Conservation (phyloP, 208 protist species). For the Jaenimonas drosophilae region DNA sequence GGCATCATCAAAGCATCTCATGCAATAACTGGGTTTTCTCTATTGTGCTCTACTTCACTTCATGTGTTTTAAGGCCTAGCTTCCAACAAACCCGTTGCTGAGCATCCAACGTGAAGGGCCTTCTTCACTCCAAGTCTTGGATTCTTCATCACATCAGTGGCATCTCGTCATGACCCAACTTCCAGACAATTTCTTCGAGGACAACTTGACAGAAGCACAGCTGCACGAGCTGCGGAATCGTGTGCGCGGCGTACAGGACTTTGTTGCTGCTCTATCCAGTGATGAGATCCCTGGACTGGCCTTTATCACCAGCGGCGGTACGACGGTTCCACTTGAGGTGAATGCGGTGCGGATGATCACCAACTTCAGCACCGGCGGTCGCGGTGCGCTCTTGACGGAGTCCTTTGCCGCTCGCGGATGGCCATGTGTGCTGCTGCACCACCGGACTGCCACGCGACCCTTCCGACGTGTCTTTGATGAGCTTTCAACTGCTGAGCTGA, state of each 20-base stretch:
- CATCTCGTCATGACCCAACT: slow-evolving; percentile 7
- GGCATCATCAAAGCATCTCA: too few relatives aligned
- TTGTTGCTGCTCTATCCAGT: slow-evolving; percentile 20
- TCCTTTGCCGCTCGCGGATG: slow-evolving; percentile 42
- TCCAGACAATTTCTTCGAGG: slow-evolving; percentile 35
- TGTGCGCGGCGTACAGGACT: slow-evolving; percentile 11
- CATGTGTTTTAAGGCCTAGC: too few relatives aligned
- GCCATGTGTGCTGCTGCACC: slow-evolving; percentile 64
- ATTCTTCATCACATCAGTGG: too few relatives aligned
- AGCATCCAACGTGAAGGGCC: too few relatives aligned
- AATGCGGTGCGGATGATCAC: slow-evolving; percentile 76
- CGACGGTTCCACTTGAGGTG: slow-evolving; percentile 66
- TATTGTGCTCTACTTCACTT: too few relatives aligned
- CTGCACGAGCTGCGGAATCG: slow-evolving; percentile 18
- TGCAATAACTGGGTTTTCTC: too few relatives aligned
- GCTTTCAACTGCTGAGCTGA: slow-evolving; percentile 34
- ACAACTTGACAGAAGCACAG: slow-evolving; percentile 27
- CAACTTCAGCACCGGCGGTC: slow-evolving; percentile 79
- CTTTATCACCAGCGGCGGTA: slow-evolving; percentile 76
- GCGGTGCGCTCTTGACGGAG: slow-evolving; percentile 63
- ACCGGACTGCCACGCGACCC: slow-evolving; percentile 32
- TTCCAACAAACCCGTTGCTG: too few relatives aligned
- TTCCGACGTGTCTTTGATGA: slow-evolving; percentile 46
- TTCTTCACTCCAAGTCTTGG: too few relatives aligned
- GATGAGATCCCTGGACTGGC: slow-evolving; percentile 37